A percentile compares a stretch with the other conserved stretches of the same genome.
These are phyloP conservation scores for Gossypium davidsonii DNA, from an alignment of 441 rosid genomes.

Conservation along the genomic window DNA sequence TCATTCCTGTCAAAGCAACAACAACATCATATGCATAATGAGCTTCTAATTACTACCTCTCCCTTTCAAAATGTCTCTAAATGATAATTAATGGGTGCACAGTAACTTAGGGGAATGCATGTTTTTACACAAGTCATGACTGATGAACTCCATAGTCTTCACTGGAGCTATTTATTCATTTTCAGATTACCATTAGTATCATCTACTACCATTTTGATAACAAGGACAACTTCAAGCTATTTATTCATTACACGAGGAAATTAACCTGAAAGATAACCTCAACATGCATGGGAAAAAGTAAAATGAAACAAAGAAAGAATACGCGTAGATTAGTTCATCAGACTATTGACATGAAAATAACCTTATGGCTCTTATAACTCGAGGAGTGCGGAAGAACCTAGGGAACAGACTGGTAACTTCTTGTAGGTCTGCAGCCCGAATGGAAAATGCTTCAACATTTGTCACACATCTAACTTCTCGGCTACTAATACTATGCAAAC, in stretches of 20 bases:
- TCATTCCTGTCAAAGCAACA: constrained; percentile 40
- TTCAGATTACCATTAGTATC: background rate
- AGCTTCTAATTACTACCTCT: background rate
- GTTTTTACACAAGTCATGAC: background rate
- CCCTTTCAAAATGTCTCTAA: background rate
- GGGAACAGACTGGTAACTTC: constrained; percentile 67
- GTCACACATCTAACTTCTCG: constrained; percentile 60
- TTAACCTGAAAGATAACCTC: background rate
- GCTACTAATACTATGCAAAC: constrained; percentile 49
- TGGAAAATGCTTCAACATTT: constrained; percentile 84
- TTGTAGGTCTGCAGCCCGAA: constrained; percentile 69
- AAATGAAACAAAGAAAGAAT: background rate
- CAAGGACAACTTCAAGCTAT: background rate
- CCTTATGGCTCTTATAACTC: constrained; percentile 46
- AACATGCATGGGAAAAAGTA: background rate
- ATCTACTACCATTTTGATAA: background rate
- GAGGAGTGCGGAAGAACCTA: constrained; percentile 51
- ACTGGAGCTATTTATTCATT: background rate
- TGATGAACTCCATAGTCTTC: background rate
- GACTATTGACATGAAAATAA: constrained; percentile 1
- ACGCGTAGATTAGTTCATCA: background rate
- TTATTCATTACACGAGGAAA: background rate
- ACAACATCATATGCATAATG: background rate
- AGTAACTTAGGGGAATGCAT: constrained; percentile 6
- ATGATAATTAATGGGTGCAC: background rate